Evolutionary conservation across 768 basidiomycete species (phyloP), one percentile per base, ranked within the genome.

Genomic region (Cystobasidiopsis lactophilus): DNA sequence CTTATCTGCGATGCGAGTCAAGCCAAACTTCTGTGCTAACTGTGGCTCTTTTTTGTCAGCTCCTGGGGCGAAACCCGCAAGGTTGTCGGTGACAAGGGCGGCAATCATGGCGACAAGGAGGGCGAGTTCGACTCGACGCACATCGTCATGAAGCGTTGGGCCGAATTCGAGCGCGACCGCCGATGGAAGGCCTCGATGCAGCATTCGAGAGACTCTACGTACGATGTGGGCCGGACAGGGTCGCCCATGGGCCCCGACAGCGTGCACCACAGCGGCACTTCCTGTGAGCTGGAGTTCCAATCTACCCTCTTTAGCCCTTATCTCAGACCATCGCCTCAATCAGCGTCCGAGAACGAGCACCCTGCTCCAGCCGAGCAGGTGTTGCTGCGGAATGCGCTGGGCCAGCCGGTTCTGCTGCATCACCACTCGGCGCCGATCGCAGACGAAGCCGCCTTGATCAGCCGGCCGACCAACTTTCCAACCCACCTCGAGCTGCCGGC

Each of bases 61-160:
- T 85, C 82, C 23, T 88, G 86, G 85, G 93, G 93, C 69, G 80
- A 88, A 69, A 96, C 93, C 33, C 74, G 93, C 56, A 79, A 77
- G 68, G 69, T 75, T 50, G 72, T 75, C 29, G 86, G 86, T 9
- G 82, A 80, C 40, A 53, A 46, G 0, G 74, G 69, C 35, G 74
- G 52, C 21, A 67, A 74, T 52, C 82, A 85, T 60, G 83, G 82
- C 11, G 89, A 86, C 65, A 98, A 96, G 70, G 85, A 91, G 57
- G 93, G 93, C 65, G 83, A 83, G 65, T 98, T 98, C 62, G 91
- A 98, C 69, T 91, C 88, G 27, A 75, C 78, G 41, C 79, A 89
- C 68, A 96, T 98, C 60, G 82, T 91, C 33, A 95, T 96, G 93
- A 96, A 96, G 73, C 77, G 85, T 38, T 98, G 91, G 91, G 86